phyloP scores from a whole-genome alignment of 176 grass and related monocot genomes.

The Eragrostis curvula region DNA sequence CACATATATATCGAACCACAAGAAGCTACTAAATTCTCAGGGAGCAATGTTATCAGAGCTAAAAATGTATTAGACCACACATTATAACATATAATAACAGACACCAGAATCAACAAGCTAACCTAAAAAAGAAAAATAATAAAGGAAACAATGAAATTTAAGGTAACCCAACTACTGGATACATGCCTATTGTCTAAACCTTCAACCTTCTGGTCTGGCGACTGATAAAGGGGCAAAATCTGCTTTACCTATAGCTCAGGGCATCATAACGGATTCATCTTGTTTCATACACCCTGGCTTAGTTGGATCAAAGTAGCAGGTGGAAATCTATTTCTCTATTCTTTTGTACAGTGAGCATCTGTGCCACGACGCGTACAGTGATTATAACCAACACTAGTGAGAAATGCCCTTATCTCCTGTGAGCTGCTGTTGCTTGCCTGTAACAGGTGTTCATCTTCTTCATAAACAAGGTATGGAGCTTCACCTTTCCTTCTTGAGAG shows the following conservation, averaged over 20 bases:
- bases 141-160: not conserved
- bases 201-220: not conserved
- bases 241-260: constrained; percentile 2
- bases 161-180: not conserved
- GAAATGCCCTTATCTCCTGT: constrained; percentile 77
- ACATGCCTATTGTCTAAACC: constrained; percentile 13
- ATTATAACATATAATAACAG: constrained; percentile 16
- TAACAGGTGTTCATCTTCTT: constrained; percentile 86
- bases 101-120: constrained; percentile 8
- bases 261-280: constrained; percentile 23
- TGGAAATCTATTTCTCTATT: constrained; percentile 44
- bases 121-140: not conserved
- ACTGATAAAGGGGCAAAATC: constrained; percentile 5
- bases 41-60: constrained; percentile 1
- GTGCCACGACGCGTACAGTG: constrained; percentile 59
- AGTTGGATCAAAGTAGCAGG: not conserved
- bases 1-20: not conserved
- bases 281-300: constrained; percentile 12
- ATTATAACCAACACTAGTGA: constrained; percentile 78
- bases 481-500: constrained; percentile 65
- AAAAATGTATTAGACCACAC: constrained; percentile 20
- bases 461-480: constrained; percentile 91
- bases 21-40: not conserved
- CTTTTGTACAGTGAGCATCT: constrained; percentile 87
- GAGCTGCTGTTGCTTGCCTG: constrained; percentile 85